Conservation (phyloP, 495 filamentous ascomycete genomes). For the Penicillium simplicissimum region DNA sequence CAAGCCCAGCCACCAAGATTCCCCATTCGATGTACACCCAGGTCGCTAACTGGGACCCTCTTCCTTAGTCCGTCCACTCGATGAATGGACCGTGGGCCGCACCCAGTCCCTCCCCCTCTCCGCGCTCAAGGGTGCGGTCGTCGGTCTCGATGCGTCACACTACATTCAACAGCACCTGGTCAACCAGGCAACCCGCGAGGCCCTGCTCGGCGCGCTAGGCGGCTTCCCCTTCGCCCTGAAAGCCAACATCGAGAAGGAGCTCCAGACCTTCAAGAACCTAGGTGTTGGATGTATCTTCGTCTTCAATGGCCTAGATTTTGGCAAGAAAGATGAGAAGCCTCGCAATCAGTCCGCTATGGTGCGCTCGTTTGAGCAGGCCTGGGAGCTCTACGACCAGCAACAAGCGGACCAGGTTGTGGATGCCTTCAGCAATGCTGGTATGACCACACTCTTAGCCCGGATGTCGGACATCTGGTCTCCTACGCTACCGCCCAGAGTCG, state of each 20-base stretch:
- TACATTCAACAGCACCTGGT: slow-evolving; percentile 78
- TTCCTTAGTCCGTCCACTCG: slow-evolving; percentile 57
- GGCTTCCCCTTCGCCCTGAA: slow-evolving; percentile 80
- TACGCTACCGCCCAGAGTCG: neutral
- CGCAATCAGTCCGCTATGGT: slow-evolving; percentile 46
- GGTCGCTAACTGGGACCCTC: slow-evolving; percentile 13
- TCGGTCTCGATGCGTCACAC: slow-evolving; percentile 88
- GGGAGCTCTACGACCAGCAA: slow-evolving; percentile 82
- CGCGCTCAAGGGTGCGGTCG: slow-evolving; percentile 65
- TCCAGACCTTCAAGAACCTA: slow-evolving; percentile 63
- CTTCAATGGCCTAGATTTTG: slow-evolving; percentile 82
- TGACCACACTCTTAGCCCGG: slow-evolving; percentile 20
- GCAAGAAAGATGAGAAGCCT: slow-evolving; percentile 64
- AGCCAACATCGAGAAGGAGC: slow-evolving; percentile 68
- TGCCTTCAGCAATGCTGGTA: slow-evolving; percentile 82
- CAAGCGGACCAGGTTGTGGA: slow-evolving; percentile 75
- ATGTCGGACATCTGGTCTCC: slow-evolving; percentile 4
- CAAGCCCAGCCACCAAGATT: neutral
- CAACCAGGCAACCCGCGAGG: slow-evolving; percentile 69
- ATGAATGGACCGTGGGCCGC: slow-evolving; percentile 56
- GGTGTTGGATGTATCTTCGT: slow-evolving; percentile 75
- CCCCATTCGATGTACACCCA: slow-evolving; percentile 3
- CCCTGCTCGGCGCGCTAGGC: slow-evolving; percentile 84
- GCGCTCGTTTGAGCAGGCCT: slow-evolving; percentile 62
- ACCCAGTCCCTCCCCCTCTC: slow-evolving; percentile 58